Evolutionary conservation across 2,329 filamentous ascomycete species (phyloP).

Genomic region (Hypomyces rosellus): DNA sequence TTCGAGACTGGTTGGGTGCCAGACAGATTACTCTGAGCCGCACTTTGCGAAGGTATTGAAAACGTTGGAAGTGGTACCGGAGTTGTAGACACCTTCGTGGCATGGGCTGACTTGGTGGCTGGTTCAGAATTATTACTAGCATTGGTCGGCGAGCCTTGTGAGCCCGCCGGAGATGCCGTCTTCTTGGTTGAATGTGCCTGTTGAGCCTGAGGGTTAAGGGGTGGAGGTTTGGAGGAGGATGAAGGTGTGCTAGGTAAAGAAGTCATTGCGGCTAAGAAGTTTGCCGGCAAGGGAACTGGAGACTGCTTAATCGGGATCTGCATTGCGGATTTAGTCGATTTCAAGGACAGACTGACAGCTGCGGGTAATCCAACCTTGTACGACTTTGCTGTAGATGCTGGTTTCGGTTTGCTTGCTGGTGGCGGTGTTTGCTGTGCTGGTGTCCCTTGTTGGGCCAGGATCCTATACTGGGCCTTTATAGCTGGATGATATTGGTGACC

Average conservation of each 20-base stretch:
- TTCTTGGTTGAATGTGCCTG: slow-evolving; percentile 7
- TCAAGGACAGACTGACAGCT: slow-evolving; percentile 17
- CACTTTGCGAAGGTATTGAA: slow-evolving; percentile 10
- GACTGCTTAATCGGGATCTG: slow-evolving; percentile 35
- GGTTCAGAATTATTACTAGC: background rate
- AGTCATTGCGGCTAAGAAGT: slow-evolving; percentile 36
- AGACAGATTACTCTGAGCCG: background rate
- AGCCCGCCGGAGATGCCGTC: slow-evolving; percentile 5
- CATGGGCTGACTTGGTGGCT: background rate
- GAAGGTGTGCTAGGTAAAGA: slow-evolving; percentile 20
- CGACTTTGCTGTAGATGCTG: background rate
- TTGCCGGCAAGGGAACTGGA: slow-evolving; percentile 38
- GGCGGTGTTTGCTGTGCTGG: slow-evolving; percentile 1
- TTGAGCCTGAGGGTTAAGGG: slow-evolving; percentile 9
- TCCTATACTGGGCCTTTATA: slow-evolving; percentile 9
- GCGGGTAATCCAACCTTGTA: slow-evolving; percentile 28
- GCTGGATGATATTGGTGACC: slow-evolving; percentile 9
- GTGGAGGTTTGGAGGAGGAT: slow-evolving; percentile 12
- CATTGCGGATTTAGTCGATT: slow-evolving; percentile 24
- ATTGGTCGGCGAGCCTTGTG: background rate
- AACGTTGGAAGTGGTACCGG: slow-evolving; percentile 27
- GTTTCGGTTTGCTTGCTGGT: slow-evolving; percentile 15
- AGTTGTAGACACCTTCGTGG: slow-evolving; percentile 20
- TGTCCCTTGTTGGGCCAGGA: background rate
- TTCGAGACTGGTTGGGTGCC: background rate